Evolutionary conservation across 2,329 filamentous ascomycete species (phyloP).

Genomic region (Botryotinia calthae): DNA sequence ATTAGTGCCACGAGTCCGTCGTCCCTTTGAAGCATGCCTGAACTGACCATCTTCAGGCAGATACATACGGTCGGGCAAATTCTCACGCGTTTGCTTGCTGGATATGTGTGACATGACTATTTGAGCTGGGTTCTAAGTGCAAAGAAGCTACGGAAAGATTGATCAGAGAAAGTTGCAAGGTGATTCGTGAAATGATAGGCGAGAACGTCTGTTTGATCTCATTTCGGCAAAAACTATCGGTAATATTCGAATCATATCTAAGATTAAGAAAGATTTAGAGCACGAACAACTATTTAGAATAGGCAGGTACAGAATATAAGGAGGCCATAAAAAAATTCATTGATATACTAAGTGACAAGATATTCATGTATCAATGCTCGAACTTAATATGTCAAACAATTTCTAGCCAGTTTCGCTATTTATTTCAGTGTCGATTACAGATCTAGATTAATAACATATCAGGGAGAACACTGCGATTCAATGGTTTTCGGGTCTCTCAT

Average conservation of each 20-base stretch:
- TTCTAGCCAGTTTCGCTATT: background rate
- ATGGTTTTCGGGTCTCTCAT: no score
- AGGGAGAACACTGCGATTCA: no score
- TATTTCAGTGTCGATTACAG: fast-evolving
- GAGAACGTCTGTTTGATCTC: background rate
- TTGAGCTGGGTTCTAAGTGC: background rate
- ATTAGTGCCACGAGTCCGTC: background rate
- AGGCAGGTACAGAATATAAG: background rate
- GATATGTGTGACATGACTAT: background rate
- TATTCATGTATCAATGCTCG: background rate
- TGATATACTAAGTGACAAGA: background rate
- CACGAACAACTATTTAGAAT: background rate
- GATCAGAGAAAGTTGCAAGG: background rate
- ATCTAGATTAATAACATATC: background rate
- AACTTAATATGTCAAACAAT: fast-evolving
- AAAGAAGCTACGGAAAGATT: background rate
- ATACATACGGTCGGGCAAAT: background rate
- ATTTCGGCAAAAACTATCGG: background rate
- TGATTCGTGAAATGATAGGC: background rate
- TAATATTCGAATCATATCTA: background rate
- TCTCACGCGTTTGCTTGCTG: background rate
- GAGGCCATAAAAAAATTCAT: background rate
- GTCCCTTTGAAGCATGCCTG: background rate
- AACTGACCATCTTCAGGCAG: background rate
- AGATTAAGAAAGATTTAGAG: background rate